Evolutionary conservation across 2,329 filamentous ascomycete species (phyloP).

Genomic region (Cercospora sp.): DNA sequence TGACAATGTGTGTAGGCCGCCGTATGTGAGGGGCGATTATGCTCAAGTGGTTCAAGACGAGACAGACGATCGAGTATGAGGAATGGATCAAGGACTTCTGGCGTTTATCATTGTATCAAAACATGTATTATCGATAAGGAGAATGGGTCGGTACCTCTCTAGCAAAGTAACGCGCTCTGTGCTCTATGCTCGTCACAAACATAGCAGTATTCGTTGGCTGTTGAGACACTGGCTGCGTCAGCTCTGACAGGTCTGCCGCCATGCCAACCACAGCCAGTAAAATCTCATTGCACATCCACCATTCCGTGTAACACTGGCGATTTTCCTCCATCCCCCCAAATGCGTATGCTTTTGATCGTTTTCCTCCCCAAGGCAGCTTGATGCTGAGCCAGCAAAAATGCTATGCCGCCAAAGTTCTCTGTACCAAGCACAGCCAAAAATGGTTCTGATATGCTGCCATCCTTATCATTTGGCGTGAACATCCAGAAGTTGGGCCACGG

Average conservation of each 20-base stretch:
- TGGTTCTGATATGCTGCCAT: not conserved
- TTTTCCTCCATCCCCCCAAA: constrained; percentile 7
- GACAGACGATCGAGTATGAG: constrained; percentile 28
- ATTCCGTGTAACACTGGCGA: constrained; percentile 11
- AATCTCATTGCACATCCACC: not conserved
- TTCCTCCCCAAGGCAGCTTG: constrained; percentile 2
- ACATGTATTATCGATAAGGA: not conserved
- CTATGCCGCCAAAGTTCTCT: constrained; percentile 11
- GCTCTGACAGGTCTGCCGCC: not conserved
- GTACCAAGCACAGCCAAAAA: constrained; percentile 10
- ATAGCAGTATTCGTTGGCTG: not conserved
- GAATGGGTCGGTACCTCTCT: not conserved
- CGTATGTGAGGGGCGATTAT: constrained; percentile 36
- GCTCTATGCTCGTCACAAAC: not conserved
- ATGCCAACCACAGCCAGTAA: not conserved
- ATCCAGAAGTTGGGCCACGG: constrained; percentile 14
- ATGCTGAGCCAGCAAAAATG: constrained; percentile 11
- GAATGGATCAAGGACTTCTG: not conserved
- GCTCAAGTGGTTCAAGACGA: constrained; percentile 33
- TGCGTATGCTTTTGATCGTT: constrained; percentile 5
- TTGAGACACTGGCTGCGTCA: not conserved
- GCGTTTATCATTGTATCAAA: not conserved
- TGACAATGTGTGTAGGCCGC: constrained; percentile 31
- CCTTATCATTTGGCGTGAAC: constrained; percentile 1
- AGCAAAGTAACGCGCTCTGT: not conserved